Evolutionary conservation across 192 early-diverging fungal species (phyloP), one percentile per base, ranked within the genome.

Genomic region (Phlyctochytrium bullatum): DNA sequence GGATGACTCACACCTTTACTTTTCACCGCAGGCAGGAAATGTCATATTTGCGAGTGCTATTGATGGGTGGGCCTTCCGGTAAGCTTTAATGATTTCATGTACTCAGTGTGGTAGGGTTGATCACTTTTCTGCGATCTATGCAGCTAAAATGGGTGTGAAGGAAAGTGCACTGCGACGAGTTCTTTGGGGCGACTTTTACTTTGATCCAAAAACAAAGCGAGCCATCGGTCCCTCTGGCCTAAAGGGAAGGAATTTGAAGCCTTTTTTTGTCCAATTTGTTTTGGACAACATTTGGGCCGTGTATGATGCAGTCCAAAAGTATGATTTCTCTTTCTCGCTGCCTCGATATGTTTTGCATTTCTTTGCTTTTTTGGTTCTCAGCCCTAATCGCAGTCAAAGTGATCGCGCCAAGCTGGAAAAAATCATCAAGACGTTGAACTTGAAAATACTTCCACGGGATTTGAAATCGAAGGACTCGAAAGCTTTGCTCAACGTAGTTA

Each of bases 151-250:
- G 40, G 86, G 87, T 14, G 83, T 94, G 33, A 93, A 92, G 66
- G 94, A 95, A 62, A 52, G 56, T 1, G 62, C 83, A 1, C 78
- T 99, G 36, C 85, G 87, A 62, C 90, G 90, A 65, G 86, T 91
- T 33, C 82, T 99, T 62, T 99, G 97, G 97, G 97, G 97, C 16
- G 92, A 98, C 64, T 98, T 88, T 74, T 99, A 93, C 79, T 83
- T 98, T 65, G 97, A 99, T 67, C 90, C 93, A 33, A 98, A 98
- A 78, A 89, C 91, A 53, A 96, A 95, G 73, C 88, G 91, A 6
- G 88, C 98, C 1, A 76, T 99, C 56, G 85, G 86, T 2, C 87
- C 89, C 47, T 97, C 94, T 74, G 93, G 91, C 31, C 72, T 94
- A 23, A 89, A 92, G 56, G 92, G 93, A 1, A 72, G 92, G 33